Base-by-base conservation (phyloP, 2,329 filamentous ascomycete genomes). In the Coccinonectria pachysandricola region DNA sequence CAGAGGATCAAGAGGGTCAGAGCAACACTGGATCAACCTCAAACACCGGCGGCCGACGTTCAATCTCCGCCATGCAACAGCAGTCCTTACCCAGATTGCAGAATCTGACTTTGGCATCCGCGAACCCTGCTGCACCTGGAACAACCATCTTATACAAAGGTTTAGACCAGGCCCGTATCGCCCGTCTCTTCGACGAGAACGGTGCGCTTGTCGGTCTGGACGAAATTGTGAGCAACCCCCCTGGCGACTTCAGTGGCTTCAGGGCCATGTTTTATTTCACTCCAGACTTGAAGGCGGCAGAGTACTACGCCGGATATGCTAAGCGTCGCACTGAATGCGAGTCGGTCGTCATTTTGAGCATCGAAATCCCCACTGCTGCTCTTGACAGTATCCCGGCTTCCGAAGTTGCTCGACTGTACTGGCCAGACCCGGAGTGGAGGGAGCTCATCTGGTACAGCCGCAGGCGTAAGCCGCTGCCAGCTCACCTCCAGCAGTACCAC, bases 371-470 rank as follows among this genome's bases (percentile, higher is more conserved):
- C n/a, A 34, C 33, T 7, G 9, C 14, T 2, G 30, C 20, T 11
- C n/a, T n/a, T n/a, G n/a, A 38, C 31, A 17, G 9, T 4, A 21
- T 37, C 22, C 6, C 17, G 4, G 19, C 31, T 11, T 12, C 26
- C 3, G 24, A 36, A 4, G 15, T 33, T 7, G 21, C 24, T 13
- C 22, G 26, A 3, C 5, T 37, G 5, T 25, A 24, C 12, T 39
- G 25, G 33, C 35, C 37, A 8, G 29, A 19, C n/a, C 14, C 28
- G 8, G 24, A 39, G 21, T 37, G 36, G 32, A 34, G 31, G 21
- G 15, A 34, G 21, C 22, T 34, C 5, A n/a, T 42, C 19, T 39
- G 30, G 34, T 17, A 4, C 7, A 27, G 19, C 23, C 21, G 28
- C 1, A 37, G 3, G 5, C 2, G 5, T 2, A 19, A n/a, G 19